phyloP scores from a whole-genome alignment of 2,329 filamentous ascomycete species.

The Conoideocrella luteorostrata region DNA sequence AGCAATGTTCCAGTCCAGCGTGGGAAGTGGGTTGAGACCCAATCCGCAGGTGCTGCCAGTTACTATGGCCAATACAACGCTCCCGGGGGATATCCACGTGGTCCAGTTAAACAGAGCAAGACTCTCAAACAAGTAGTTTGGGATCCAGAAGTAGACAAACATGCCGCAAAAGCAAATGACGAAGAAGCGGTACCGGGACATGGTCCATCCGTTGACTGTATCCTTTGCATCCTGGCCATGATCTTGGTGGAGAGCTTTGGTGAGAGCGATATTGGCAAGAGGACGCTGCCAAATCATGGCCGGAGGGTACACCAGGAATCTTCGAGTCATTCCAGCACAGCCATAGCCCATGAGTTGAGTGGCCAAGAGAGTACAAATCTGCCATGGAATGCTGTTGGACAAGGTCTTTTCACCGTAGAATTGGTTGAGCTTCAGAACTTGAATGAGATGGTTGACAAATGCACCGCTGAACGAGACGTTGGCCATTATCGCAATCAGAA shows the following conservation, averaged over 20 bases:
- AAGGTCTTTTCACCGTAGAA: slow-evolving; percentile 44
- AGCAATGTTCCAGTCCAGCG: slow-evolving; percentile 36
- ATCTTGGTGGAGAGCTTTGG: slow-evolving; percentile 39
- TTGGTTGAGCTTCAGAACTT: slow-evolving; percentile 39
- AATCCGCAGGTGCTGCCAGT: neutral
- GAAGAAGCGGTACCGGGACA: slow-evolving; percentile 43
- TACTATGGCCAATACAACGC: slow-evolving; percentile 11
- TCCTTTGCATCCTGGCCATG: slow-evolving; percentile 16
- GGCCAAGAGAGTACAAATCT: slow-evolving; percentile 41
- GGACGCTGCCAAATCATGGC: slow-evolving; percentile 48
- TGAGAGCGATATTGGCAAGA: slow-evolving; percentile 43
- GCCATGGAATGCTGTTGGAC: slow-evolving; percentile 40
- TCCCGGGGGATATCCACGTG: slow-evolving; percentile 43
- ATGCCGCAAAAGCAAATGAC: slow-evolving; percentile 34
- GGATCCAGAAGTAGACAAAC: slow-evolving; percentile 50
- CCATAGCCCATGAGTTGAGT: slow-evolving; percentile 52
- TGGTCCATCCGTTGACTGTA: slow-evolving; percentile 23
- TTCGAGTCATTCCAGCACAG: slow-evolving; percentile 41
- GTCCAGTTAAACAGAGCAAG: slow-evolving; percentile 45
- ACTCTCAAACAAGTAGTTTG: slow-evolving; percentile 42
- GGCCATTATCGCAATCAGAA: slow-evolving; percentile 50
- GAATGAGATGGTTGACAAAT: slow-evolving; percentile 43
- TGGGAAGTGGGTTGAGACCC: slow-evolving; percentile 31
- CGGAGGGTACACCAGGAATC: slow-evolving; percentile 45
- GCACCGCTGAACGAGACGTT: slow-evolving; percentile 40